Conservation (phyloP, 2,329 filamentous ascomycete genomes). For the Fusarium armeniacum region DNA sequence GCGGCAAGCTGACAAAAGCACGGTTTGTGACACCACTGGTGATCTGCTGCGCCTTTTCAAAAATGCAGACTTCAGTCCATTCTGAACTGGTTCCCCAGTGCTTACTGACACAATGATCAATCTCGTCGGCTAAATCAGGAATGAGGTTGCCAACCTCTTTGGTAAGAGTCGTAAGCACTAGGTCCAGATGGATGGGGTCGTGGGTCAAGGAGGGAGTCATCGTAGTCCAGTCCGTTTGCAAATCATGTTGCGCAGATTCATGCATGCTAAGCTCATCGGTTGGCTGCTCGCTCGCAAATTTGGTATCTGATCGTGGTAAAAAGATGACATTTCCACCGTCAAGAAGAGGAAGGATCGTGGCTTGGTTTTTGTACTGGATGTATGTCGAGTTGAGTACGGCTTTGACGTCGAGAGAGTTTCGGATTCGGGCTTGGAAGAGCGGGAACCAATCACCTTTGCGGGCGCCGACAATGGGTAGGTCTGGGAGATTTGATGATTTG, state of each 20-base stretch:
- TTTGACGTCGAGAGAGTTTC: conserved; percentile 12
- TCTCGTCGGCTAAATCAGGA: conserved; percentile 4
- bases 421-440: conserved; percentile 8
- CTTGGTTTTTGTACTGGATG: conserved; percentile 7
- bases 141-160: conserved; percentile 25
- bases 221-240: conserved; percentile 20
- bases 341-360: neutral
- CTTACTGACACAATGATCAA: conserved; percentile 6
- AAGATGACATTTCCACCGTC: conserved; percentile 5
- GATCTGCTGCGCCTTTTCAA: conserved; percentile 5
- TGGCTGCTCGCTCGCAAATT: conserved; percentile 22
- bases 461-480: conserved; percentile 1
- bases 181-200: conserved; percentile 14
- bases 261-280: conserved; percentile 17
- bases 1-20: conserved; percentile 1
- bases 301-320: conserved; percentile 15
- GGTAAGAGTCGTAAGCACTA: conserved; percentile 1
- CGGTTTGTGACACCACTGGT: conserved; percentile 7
- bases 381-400: conserved; percentile 1
- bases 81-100: neutral
- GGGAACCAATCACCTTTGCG: conserved; percentile 21
- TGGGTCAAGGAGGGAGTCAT: conserved; percentile 15
- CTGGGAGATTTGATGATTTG: neutral
- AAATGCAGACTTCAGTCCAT: conserved; percentile 1
- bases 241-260: conserved; percentile 1